Evolutionary conservation across 1,139 yeast species (phyloP), one percentile per base, ranked within the genome.

Genomic region (Nadsonia starkeyi-henricii): DNA sequence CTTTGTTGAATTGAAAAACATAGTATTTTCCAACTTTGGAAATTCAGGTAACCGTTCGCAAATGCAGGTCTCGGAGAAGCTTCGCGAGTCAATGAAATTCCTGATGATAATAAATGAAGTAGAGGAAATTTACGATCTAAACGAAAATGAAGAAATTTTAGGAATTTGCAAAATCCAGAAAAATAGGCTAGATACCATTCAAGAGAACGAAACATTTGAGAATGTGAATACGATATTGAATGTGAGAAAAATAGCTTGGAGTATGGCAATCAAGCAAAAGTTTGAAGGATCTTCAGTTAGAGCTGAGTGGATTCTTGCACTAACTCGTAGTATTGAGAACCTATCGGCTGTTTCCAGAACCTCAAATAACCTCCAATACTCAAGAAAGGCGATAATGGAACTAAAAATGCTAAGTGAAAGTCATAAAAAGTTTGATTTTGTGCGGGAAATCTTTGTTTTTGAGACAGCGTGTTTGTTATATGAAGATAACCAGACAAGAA

Each of bases 381-480:
- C 4, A 57, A 71, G 23, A 74, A 72, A 52, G 74, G 71, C 19
- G 57, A 62, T 28, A 52, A 70, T 20, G 67, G 77, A 2, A 15
- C 42, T 52, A 8, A 66, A 78, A 23, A 45, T 49, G 0, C 61
- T 58, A 39, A 54, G 53, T 0, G 69, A 71, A 41, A 60, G 57
- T 7, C 85, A 79, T 54, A 73, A 73, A 53, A 68, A 75, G 50
- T 62, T 78, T 1, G 76, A 73, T 50, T 67, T 79, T 0, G 66
- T 79, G 0, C 66, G 77, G 13, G 59, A 71, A 37, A 58, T 81
- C 28, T 70, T 73, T 47, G 64, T 65, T 13, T 53, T 75, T 12
- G 62, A 68, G 1, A 61, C 62, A 2, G 4, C 36, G 1, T 15
- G 15, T 13, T 12, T 15, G 1, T 44, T 33, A 12, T 7, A 37